Evolutionary conservation across 2,329 filamentous ascomycete genomes (phyloP).

Genomic region (Xylaria sp.): DNA sequence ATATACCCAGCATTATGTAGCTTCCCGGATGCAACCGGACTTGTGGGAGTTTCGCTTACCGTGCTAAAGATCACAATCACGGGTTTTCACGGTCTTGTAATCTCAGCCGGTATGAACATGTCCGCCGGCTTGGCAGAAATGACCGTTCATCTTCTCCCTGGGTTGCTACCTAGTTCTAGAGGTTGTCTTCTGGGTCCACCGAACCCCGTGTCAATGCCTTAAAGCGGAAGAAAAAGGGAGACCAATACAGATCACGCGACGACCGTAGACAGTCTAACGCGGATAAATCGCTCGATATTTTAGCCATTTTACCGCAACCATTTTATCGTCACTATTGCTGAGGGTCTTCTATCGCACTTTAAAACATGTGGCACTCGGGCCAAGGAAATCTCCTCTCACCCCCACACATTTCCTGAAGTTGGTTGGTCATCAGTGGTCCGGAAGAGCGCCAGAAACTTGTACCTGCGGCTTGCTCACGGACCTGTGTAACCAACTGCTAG

Average conservation of each 20-base stretch:
- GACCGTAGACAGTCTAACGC: conserved; percentile 26
- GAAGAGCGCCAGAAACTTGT: conserved; percentile 28
- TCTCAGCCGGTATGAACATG: conserved; percentile 5
- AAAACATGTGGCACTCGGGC: conserved; percentile 9
- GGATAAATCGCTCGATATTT: conserved; percentile 32
- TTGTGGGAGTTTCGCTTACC: not conserved
- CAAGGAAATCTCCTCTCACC: conserved; percentile 5
- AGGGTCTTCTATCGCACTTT: not conserved
- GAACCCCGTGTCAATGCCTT: conserved; percentile 29
- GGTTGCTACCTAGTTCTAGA: not conserved
- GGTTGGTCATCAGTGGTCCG: conserved; percentile 10
- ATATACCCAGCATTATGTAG: conserved; percentile 12
- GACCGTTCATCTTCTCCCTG: conserved; percentile 7
- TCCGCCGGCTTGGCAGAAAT: conserved; percentile 30
- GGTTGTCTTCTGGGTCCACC: conserved; percentile 17
- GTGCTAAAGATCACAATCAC: conserved; percentile 5
- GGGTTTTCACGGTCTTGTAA: conserved; percentile 16
- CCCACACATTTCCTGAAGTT: conserved; percentile 7
- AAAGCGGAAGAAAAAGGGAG: conserved; percentile 28
- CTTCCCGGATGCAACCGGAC: conserved; percentile 18
- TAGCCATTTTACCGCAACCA: conserved; percentile 28
- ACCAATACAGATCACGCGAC: conserved; percentile 16
- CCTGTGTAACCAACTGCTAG: conserved; percentile 8
- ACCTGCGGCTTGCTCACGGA: conserved; percentile 21
- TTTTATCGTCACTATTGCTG: not conserved